These are phyloP conservation scores for Cercospora citrullina DNA, from an alignment of 2,329 filamentous ascomycete genomes.

Conservation along the genomic window DNA sequence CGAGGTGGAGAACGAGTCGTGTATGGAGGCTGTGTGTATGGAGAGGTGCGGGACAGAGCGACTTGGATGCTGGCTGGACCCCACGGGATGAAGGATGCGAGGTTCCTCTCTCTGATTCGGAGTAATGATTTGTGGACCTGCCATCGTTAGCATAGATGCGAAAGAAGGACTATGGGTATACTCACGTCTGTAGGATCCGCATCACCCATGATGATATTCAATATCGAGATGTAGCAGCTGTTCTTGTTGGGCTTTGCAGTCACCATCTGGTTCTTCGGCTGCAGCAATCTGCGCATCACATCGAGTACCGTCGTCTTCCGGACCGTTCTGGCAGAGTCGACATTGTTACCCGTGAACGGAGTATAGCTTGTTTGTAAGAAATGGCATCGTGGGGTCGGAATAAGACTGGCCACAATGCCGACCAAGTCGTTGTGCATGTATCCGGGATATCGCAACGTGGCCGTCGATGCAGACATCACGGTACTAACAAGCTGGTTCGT, in stretches of 20 bases:
- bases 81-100: conserved; percentile 98
- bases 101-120: conserved; percentile 86
- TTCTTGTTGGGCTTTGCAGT: conserved; percentile 93
- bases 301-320: conserved; percentile 97
- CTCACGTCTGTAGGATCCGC: conserved; percentile 88
- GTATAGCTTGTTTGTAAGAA: conserved; percentile 99
- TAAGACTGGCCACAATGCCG: conserved; percentile 91
- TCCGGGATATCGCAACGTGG: conserved; percentile 91
- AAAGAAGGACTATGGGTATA: not conserved
- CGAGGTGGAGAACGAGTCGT: conserved; percentile 83
- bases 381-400: conserved; percentile 93
- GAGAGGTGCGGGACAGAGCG: conserved; percentile 91
- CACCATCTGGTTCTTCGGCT: conserved; percentile 99
- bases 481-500: conserved; percentile 95
- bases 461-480: conserved; percentile 98
- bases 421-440: conserved; percentile 99
- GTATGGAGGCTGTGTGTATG: conserved; percentile 92
- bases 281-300: conserved; percentile 91
- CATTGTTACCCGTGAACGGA: conserved; percentile 92
- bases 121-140: conserved; percentile 92
- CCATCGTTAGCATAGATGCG: conserved; percentile 3
- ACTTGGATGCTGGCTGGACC: conserved; percentile 97
- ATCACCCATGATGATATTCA: conserved; percentile 98
- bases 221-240: conserved; percentile 97
- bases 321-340: conserved; percentile 95